Evolutionary conservation across 192 early-diverging fungal genomes (phyloP).

Genomic region (Coemansia sp.): DNA sequence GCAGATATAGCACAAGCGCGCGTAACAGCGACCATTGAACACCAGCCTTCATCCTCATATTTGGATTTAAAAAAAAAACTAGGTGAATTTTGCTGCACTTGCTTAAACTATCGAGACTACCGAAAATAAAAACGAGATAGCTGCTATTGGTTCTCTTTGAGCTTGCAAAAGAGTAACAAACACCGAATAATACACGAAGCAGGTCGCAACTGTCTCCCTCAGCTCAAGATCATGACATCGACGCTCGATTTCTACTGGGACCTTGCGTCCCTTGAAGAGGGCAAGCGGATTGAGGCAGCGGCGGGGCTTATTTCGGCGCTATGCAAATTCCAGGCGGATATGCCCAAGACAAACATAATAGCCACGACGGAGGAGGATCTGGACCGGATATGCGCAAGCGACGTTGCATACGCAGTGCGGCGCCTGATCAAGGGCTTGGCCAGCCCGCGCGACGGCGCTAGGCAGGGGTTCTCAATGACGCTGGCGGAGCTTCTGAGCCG

Average conservation of each 20-base stretch:
- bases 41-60: neutral
- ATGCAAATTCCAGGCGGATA: conserved; percentile 55
- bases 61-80: conserved; percentile 1
- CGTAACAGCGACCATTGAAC: neutral
- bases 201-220: no score
- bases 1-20: neutral
- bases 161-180: no score
- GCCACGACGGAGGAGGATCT: conserved; percentile 63
- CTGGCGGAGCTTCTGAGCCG: conserved; percentile 74
- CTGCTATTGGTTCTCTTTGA: neutral
- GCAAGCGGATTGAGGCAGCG: conserved; percentile 65
- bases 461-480: conserved; percentile 95
- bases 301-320: conserved; percentile 61
- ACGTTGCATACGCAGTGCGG: conserved; percentile 83
- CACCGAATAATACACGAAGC: no score
- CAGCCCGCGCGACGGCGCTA: conserved; percentile 79
- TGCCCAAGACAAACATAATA: conserved; percentile 19
- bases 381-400: conserved; percentile 66
- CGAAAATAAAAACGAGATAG: neutral
- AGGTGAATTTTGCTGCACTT: neutral
- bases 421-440: conserved; percentile 88
- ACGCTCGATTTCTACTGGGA: conserved; percentile 75
- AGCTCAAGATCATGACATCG: conserved; percentile 18
- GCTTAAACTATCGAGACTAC: neutral
- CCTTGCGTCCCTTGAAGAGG: conserved; percentile 73